A percentile compares a stretch with the other conserved stretches of the same genome.
These are phyloP conservation scores for Cornus suecica DNA, from an alignment of 148 eudicot genomes.

Conservation along the genomic window DNA sequence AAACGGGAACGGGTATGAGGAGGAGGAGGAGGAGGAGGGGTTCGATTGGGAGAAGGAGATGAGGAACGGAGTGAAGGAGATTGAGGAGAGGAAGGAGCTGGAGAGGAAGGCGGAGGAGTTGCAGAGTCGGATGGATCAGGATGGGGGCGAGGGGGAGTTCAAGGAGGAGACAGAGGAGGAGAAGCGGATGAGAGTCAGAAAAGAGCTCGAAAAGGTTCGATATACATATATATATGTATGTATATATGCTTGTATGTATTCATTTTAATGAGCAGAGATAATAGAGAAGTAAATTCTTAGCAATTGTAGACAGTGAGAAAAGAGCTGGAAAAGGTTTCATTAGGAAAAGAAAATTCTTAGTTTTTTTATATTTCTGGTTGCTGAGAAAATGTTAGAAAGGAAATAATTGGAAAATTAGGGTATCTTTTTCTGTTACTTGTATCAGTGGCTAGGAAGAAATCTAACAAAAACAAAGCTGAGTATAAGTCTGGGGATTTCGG, in stretches of 20 bases:
- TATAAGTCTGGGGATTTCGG: too few species aligned
- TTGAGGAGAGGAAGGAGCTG: conserved; percentile 78
- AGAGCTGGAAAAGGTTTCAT: neutral
- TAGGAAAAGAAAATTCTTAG: neutral
- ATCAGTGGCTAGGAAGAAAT: too few species aligned
- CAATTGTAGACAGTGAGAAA: too few species aligned
- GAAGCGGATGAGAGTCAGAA: conserved; percentile 77
- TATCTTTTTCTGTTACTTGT: neutral
- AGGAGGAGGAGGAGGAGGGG: conserved; percentile 29
- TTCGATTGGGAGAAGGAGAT: conserved; percentile 79
- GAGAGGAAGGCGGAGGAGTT: conserved; percentile 84
- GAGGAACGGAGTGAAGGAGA: conserved; percentile 79
- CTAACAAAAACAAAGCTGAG: too few species aligned
- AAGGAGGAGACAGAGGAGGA: conserved; percentile 71
- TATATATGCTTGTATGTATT: too few species aligned
- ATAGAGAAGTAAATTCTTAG: too few species aligned
- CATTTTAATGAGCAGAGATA: neutral
- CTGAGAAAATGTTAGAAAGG: conserved; percentile 5
- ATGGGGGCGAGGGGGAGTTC: conserved; percentile 29
- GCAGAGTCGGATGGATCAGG: conserved; percentile 45
- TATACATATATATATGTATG: too few species aligned
- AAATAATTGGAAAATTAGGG: neutral
- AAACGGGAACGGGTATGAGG: conserved; percentile 28
- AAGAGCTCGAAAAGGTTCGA: conserved; percentile 80
- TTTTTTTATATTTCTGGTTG: neutral